Evolutionary conservation across 306 rosid species (phyloP).

Genomic region (Mimosa bimucronata): DNA sequence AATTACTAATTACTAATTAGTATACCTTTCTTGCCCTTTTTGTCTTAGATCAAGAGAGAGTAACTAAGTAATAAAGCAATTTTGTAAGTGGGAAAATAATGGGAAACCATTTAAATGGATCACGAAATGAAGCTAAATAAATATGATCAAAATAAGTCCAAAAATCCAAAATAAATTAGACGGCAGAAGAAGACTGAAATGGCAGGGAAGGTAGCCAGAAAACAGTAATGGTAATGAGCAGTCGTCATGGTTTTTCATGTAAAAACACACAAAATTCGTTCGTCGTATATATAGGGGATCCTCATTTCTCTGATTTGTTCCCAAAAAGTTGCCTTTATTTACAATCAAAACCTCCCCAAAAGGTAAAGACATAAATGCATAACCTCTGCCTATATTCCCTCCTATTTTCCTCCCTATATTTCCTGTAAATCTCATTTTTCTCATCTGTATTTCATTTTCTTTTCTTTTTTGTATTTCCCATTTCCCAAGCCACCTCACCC

Average conservation of each 20-base stretch:
- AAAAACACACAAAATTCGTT: not conserved
- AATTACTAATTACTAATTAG: too few species aligned
- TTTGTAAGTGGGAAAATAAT: too few species aligned
- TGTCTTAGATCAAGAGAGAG: too few species aligned
- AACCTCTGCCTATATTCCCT: slow-evolving; percentile 43
- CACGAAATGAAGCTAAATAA: not conserved
- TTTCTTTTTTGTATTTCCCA: not conserved
- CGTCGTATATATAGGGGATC: not conserved
- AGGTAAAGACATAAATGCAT: slow-evolving; percentile 30
- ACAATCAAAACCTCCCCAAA: not conserved
- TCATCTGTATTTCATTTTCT: not conserved
- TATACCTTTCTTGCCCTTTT: too few species aligned
- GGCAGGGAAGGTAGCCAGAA: not conserved
- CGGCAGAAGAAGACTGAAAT: not conserved
- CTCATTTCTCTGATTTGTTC: not conserved
- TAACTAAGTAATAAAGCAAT: too few species aligned
- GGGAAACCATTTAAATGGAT: not conserved
- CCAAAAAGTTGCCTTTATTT: not conserved
- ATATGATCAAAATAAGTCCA: not conserved
- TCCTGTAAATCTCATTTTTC: not conserved
- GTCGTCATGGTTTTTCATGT: not conserved
- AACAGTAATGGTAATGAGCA: not conserved
- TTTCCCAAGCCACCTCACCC: slow-evolving; percentile 45
- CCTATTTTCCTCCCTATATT: not conserved
- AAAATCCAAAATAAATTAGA: not conserved